Conservation (phyloP, 2,329 filamentous ascomycete genomes). For the Clarireedia sp. region DNA sequence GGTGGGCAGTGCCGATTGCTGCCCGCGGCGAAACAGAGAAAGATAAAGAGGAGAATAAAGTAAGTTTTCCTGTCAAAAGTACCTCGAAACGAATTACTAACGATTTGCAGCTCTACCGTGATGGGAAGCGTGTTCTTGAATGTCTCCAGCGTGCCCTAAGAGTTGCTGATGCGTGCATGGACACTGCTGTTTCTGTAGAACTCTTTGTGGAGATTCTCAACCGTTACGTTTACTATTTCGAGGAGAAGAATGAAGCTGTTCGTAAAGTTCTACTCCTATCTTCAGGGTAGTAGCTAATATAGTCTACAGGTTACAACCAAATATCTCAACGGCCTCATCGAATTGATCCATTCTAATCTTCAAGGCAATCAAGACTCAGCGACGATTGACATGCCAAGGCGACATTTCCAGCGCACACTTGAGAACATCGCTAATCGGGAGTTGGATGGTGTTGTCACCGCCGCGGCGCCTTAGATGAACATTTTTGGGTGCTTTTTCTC, state of each 20-base stretch:
- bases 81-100: constrained; percentile 16
- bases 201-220: constrained; percentile 98
- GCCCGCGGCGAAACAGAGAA: constrained; percentile 69
- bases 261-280: constrained; percentile 27
- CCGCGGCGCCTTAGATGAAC: constrained; percentile 4
- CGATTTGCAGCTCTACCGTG: constrained; percentile 70
- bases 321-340: constrained; percentile 95
- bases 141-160: constrained; percentile 91
- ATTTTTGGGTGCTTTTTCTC: not conserved
- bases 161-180: constrained; percentile 98
- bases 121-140: constrained; percentile 93
- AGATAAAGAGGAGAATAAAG: constrained; percentile 58
- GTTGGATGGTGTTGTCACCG: constrained; percentile 76
- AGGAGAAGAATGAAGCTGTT: constrained; percentile 95
- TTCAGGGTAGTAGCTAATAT: constrained; percentile 10
- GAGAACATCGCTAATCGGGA: constrained; percentile 88
- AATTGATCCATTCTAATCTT: constrained; percentile 95
- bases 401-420: constrained; percentile 89
- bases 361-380: constrained; percentile 74
- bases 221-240: constrained; percentile 98
- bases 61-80: constrained; percentile 39
- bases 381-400: constrained; percentile 79
- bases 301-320: constrained; percentile 70
- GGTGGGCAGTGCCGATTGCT: constrained; percentile 88
- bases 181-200: constrained; percentile 92